phyloP scores from a whole-genome alignment of 192 early-diverging fungal species.

The Coemansia furcata region DNA sequence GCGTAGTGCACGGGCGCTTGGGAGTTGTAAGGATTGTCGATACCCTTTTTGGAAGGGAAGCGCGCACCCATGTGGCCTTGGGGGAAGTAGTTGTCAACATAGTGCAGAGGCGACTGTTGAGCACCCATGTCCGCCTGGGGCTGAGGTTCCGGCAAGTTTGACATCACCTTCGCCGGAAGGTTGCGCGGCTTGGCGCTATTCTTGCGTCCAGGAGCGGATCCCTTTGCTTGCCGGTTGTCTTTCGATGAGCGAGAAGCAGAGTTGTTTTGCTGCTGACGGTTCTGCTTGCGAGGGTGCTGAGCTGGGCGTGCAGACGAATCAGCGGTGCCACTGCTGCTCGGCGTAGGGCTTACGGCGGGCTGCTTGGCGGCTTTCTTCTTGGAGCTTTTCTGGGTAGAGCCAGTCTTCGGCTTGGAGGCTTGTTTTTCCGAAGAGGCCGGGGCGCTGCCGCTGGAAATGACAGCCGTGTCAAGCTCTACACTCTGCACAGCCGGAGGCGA shows the following conservation, averaged over 20 bases:
- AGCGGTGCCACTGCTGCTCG: neutral
- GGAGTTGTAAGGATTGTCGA: constrained; percentile 23
- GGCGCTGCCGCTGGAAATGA: constrained; percentile 44
- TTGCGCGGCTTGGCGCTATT: constrained; percentile 9
- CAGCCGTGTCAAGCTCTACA: neutral
- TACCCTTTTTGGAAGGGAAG: constrained; percentile 31
- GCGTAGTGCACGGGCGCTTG: constrained; percentile 36
- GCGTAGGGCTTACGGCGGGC: neutral
- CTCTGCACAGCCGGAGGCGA: constrained; percentile 25
- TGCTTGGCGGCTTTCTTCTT: constrained; percentile 9
- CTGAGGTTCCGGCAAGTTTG: constrained; percentile 10
- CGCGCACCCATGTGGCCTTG: constrained; percentile 32
- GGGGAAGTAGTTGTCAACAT: constrained; percentile 24
- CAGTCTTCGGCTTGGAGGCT: constrained; percentile 47
- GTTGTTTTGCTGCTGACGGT: constrained; percentile 26
- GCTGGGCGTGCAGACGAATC: constrained; percentile 4
- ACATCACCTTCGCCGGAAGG: constrained; percentile 1
- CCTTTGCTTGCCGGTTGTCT: constrained; percentile 33
- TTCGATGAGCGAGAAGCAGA: constrained; percentile 38
- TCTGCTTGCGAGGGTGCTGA: constrained; percentile 20
- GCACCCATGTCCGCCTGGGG: constrained; percentile 1
- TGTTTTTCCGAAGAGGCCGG: constrained; percentile 26
- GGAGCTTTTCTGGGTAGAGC: constrained; percentile 21
- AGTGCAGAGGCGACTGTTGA: constrained; percentile 15
- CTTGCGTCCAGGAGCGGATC: constrained; percentile 13